Evolutionary conservation across 352 stramenopile species (phyloP), one percentile per base, ranked within the genome.

Genomic region (Nothophytophthora sp.): DNA sequence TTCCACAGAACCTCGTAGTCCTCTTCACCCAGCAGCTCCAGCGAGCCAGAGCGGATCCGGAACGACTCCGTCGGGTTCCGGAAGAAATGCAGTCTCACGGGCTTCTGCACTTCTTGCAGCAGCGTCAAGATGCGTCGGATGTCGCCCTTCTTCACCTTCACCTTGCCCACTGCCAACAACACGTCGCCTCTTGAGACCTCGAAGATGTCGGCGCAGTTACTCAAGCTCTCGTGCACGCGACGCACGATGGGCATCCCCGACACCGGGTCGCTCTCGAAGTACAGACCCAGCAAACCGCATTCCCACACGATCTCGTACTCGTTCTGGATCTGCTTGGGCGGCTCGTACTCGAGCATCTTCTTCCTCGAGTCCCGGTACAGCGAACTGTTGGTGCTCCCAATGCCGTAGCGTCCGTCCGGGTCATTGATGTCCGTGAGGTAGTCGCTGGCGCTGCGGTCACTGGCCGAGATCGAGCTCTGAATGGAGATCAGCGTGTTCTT

Each of bases 271-370:
- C 81, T 92, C 54, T 92, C 85, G 29, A 95, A 95, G 54, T 92
- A 93, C 28, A 95, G 56, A 13, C 85, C 85, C 10, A 95, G 63
- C 7, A 93, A 49, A 12, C 85, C 85, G 19, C 81, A 92, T 48
- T 92, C 81, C 85, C 85, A 95, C n/a, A 90, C 83, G 29, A 95
- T 92, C 33, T 91, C 79, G 55, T 95, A 95, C 65, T 93, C 81
- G 54, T 85, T 80, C 29, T 78, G 60, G 30, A 93, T 79, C 18
- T 83, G 70, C 46, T 73, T 79, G 1, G 79, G 78, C 4, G 81
- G 80, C 18, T 81, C 66, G 54, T 93, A 90, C 33, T 75, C 71
- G 0, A 84, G 66, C 54, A 67, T n/a, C 25, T 81, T 74, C 55
- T 87, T 88, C 23, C 73, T 73, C 10, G 79, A 89, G 11, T 73